Percentiles rank a stretch among this genome's conserved stretches.
Conservation (phyloP, 225 moss, liverwort and hornwort species). For the Rhytidiadelphus loreus region DNA sequence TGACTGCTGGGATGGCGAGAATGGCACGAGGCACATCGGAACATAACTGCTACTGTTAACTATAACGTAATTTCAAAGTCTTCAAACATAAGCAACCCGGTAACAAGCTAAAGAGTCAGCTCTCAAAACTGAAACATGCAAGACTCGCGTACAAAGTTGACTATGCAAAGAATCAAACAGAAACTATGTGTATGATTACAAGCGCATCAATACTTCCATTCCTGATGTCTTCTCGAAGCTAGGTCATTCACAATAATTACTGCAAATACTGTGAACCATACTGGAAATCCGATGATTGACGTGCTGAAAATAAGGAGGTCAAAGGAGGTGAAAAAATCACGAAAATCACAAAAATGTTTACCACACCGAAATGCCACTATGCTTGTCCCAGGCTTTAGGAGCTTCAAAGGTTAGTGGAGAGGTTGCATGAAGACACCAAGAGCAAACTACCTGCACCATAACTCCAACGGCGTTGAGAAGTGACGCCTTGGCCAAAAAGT, state of each 20-base stretch:
- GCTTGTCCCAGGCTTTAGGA: not conserved
- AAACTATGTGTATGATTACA: not conserved
- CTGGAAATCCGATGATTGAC: not conserved
- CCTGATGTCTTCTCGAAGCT: not conserved
- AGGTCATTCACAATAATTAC: not conserved
- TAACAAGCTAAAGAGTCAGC: not conserved
- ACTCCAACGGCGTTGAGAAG: slow-evolving; percentile 75
- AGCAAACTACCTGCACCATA: slow-evolving; percentile 61
- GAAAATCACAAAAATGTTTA: not conserved
- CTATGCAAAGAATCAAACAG: not conserved
- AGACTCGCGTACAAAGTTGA: not conserved
- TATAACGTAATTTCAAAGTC: not conserved
- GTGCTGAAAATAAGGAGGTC: not conserved
- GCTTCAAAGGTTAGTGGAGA: not conserved
- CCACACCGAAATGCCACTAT: not conserved
- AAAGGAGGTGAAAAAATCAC: not conserved
- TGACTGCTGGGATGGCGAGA: not conserved
- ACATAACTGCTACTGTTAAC: not conserved
- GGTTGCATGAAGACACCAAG: not conserved
- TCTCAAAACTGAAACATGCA: not conserved
- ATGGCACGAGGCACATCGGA: not conserved
- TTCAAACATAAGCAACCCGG: not conserved
- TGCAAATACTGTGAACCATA: not conserved
- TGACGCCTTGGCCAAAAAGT: slow-evolving; percentile 86
- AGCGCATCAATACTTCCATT: not conserved